phyloP scores from a whole-genome alignment of 2,329 filamentous ascomycete species.

The Cladobotryum mycophilum region DNA sequence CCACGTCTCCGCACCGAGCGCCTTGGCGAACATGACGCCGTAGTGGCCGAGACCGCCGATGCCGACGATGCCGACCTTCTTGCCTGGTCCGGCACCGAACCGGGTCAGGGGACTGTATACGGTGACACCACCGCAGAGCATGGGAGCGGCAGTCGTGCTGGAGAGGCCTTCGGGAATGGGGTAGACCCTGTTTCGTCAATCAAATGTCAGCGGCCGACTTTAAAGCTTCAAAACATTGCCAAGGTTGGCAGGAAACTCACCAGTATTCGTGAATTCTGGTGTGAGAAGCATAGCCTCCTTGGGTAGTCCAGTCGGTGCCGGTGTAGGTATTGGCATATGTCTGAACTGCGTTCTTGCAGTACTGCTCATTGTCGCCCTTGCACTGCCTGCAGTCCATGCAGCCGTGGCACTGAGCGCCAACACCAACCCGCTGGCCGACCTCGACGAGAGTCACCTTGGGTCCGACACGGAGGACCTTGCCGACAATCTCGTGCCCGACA shows the following conservation, averaged over 20 bases:
- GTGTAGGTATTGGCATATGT: conserved; percentile 48
- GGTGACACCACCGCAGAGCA: conserved; percentile 81
- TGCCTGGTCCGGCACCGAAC: conserved; percentile 68
- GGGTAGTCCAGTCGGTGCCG: conserved; percentile 48
- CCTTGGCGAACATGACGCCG: conserved; percentile 63
- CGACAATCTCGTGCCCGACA: conserved; percentile 69
- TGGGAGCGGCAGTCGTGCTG: conserved; percentile 61
- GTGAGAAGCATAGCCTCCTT: conserved; percentile 48
- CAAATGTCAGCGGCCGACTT: conserved; percentile 28
- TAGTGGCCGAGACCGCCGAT: conserved; percentile 69
- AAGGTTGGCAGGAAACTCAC: conserved; percentile 36
- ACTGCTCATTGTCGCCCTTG: conserved; percentile 35
- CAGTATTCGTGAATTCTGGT: conserved; percentile 39
- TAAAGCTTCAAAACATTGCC: conserved; percentile 42
- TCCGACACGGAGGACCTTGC: conserved; percentile 61
- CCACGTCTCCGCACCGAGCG: conserved; percentile 56
- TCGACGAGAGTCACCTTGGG: conserved; percentile 40
- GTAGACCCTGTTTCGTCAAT: conserved; percentile 41
- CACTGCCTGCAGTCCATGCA: conserved; percentile 40
- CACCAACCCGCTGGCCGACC: conserved; percentile 53
- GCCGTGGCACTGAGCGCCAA: conserved; percentile 51
- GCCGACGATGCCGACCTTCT: conserved; percentile 71
- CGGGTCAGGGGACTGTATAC: conserved; percentile 72
- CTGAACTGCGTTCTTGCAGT: conserved; percentile 33
- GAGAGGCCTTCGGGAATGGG: conserved; percentile 70